Evolutionary conservation across 1,284 basidiomycete species (phyloP), one percentile per base, ranked within the genome.

Genomic region (Puccinia horiana): DNA sequence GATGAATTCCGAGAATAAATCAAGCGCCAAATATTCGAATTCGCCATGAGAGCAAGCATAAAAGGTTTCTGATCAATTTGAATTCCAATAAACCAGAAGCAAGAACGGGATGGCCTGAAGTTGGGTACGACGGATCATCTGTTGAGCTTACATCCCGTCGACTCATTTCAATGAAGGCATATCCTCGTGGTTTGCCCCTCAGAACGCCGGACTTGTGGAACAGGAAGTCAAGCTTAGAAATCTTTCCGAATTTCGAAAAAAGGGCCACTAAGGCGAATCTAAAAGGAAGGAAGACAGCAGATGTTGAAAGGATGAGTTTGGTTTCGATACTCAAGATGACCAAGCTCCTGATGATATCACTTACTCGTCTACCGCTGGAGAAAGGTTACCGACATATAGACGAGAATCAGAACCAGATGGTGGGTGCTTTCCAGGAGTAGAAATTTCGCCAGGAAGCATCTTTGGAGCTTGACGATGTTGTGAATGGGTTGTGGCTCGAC

Each of bases 181-280:
- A 99, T 1, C 96, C 96, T 26, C 95, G 89, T 0, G 96, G 95
- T 87, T 94, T 96, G 18, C 96, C 96, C 87, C 92, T 94, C 85
- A 92, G 88, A 4, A 92, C 90, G 0, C 96, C 96, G 0, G 92
- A 89, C 88, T 96, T 98, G 90, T 99, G 96, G 86, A 96, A 97
- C 85, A 98, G 90, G 87, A 92, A 96, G 87, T 99, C 96, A 82
- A 98, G 90, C 85, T 95, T 94, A 56, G 93, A 90, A 83, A 98
- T 90, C 87, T 93, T 95, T 83, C 96, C 96, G 86, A 92, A 95
- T 87, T 93, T 95, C 63, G 92, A 90, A 87, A 98, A 98, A 47
- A 95, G 88, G 86, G 96, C 93, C 32, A 98, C 90, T 47, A 98
- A 90, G 9, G 93, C 89, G 87, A 94, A 94, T 88, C 93, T 95